Base-by-base conservation (phyloP, 768 basidiomycete genomes). In the Suillus americanus region DNA sequence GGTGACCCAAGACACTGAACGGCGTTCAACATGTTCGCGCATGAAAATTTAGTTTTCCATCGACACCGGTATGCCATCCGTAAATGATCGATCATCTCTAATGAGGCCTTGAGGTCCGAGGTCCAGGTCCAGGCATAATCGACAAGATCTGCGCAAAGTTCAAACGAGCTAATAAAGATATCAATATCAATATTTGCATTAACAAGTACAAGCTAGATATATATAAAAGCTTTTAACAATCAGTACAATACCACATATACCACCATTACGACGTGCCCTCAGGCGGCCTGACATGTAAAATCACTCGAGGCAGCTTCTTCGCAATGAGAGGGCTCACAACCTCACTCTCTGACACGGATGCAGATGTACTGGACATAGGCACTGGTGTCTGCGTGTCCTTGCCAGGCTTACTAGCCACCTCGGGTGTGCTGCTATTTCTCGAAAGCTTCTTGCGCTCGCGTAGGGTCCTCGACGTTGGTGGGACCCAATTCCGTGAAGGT, bases 221-320 rank as follows among this genome's bases (percentile, higher is more conserved):
- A 28, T 5, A 28, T 25, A 28, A 28, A 59, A 38, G 5, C 14
- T 25, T 57, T 16, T 23, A 16, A 57, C 2, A 57, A 23, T 28
- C 23, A 20, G 20, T 20, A 57, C 56, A 18, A 40, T 28, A 40
- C 20, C 9, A 37, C 3, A 57, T 25, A 57, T 10, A 40, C 56
- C 16, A 16, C 10, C 23, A 14, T 59, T 28, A 40, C 3, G 56
- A 40, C 33, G 14, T 13, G 74, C 68, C 75, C 28, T 78, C 73
- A 5, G 71, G 68, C 25, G 79, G 75, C 2, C 83, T 79, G 74
- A 92, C 78, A 77, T 85, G 84, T 61, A 88, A 71, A 60, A 85
- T 82, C 6, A 89, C 85, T 62, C 79, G 79, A 0, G 85, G 86
- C 1, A 87, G 71, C 67, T 83, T 86, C 78, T 82, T 84, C 46